Base-by-base conservation (phyloP, 768 basidiomycete genomes). In the Pisolithus sp. region DNA sequence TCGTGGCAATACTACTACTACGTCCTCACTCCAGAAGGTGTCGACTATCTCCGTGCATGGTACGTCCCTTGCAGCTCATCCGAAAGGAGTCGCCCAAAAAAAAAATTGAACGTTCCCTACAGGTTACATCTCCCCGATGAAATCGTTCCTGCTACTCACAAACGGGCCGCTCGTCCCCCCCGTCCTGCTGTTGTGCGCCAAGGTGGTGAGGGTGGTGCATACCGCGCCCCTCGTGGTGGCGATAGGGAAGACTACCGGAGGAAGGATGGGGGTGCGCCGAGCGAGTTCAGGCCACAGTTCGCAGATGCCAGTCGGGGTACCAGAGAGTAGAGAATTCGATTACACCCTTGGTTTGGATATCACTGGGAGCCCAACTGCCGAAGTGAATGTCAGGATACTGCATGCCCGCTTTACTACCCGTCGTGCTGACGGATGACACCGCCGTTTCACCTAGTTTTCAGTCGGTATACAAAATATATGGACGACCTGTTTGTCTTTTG, bases 1-100 rank as follows among this genome's bases (percentile, higher is more conserved):
- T 93, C 89, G 46, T 99, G 96, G 96, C 93, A 97, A 68, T 96
- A 84, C 80, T 99, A 96, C 76, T 99, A 98, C 77, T 99, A 98
- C 76, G 81, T 83, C 65, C 80, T 99, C 66, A 99, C 94, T 62
- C 86, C 92, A 48, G 96, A 98, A 72, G 96, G 96, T 65, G 86
- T 98, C 58, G 93, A 95, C 61, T 95, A 89, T 76, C 88, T 98
- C 71, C 86, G 95, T 58, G 93, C 95, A 74, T 93, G 86, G 77
- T 80, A 57, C 48, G 68, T 59, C 45, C 23, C 23, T 53, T n/a
- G 43, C 5, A 10, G 15, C 4, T 51, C 17, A 10, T 4, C 18
- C 31, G 37, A 12, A 28, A 20, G 24, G 3, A 41, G 47, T n/a
- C 23, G 13, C 7, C 17, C n/a, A n/a, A 45, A 8, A 38, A 56